Conservation (phyloP, 208 protist species). For the Zelonia costaricensis region DNA sequence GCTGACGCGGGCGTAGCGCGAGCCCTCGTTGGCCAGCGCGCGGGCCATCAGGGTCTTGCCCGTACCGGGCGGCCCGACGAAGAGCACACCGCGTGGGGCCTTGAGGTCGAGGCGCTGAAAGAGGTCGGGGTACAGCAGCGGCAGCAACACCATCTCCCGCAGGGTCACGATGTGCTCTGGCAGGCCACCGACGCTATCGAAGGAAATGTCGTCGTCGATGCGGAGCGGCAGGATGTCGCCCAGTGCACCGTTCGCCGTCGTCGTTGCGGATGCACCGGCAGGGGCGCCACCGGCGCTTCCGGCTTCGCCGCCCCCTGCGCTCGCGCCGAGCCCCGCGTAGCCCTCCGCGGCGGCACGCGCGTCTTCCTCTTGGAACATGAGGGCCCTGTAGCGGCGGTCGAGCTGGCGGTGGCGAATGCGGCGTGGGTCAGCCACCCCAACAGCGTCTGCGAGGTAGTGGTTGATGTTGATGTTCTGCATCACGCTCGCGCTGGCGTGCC, state of each 20-base stretch:
- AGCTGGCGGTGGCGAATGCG: conserved; percentile 19
- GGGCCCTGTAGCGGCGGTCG: conserved; percentile 39
- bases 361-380: conserved; percentile 31
- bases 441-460: conserved; percentile 56
- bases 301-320: neutral
- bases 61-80: conserved; percentile 99
- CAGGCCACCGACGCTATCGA: conserved; percentile 81
- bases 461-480: conserved; percentile 67
- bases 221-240: conserved; percentile 71
- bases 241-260: conserved; percentile 26
- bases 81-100: conserved; percentile 97
- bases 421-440: conserved; percentile 28
- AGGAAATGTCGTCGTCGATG: conserved; percentile 61
- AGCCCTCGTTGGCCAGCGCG: conserved; percentile 98
- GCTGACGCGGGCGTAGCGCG: conserved; percentile 53
- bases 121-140: conserved; percentile 74
- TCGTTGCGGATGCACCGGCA: conserved; percentile 2
- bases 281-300: neutral
- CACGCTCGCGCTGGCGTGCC: conserved; percentile 56
- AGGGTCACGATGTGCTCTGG: conserved; percentile 76
- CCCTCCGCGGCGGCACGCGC: conserved; percentile 6
- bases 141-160: conserved; percentile 84
- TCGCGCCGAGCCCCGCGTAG: neutral
- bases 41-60: conserved; percentile 99
- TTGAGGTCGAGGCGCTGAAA: conserved; percentile 51